Conservation (phyloP, 1,139 yeast species). For the Waltiozyma sp. region DNA sequence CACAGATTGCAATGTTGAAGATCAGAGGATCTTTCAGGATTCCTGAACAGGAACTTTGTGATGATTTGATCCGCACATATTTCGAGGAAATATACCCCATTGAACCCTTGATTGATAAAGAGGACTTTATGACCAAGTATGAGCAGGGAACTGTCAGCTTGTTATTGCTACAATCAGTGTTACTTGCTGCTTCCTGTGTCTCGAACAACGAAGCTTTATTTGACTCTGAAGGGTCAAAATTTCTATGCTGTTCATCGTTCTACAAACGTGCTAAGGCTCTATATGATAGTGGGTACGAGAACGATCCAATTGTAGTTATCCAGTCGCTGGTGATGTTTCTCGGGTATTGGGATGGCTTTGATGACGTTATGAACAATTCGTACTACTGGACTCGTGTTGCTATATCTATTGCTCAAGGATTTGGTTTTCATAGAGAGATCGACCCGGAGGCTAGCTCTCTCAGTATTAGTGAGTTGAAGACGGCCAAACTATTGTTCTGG, state of each 20-base stretch:
- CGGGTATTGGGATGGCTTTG: constrained; percentile 72
- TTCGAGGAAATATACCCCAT: constrained; percentile 61
- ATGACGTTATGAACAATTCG: constrained; percentile 62
- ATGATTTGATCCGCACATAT: constrained; percentile 50
- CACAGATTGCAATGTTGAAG: constrained; percentile 57
- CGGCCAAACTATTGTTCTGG: constrained; percentile 78
- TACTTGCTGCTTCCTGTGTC: constrained; percentile 60
- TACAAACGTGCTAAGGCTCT: constrained; percentile 71
- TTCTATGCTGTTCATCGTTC: constrained; percentile 52
- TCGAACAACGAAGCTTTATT: constrained; percentile 45
- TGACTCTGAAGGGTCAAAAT: constrained; percentile 46
- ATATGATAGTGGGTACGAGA: constrained; percentile 64
- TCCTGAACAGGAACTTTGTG: constrained; percentile 52
- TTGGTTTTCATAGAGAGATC: constrained; percentile 55
- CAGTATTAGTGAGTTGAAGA: constrained; percentile 36
- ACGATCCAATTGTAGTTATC: constrained; percentile 54
- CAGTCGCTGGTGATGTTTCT: constrained; percentile 59
- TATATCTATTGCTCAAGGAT: constrained; percentile 65
- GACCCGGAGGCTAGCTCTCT: constrained; percentile 18
- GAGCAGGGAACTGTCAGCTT: constrained; percentile 52
- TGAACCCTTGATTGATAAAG: constrained; percentile 61
- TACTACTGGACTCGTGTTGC: constrained; percentile 75
- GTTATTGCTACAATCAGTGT: constrained; percentile 56
- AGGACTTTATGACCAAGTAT: constrained; percentile 47
- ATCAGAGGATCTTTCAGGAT: constrained; percentile 62